phyloP scores from a whole-genome alignment of 176 grass and related monocot genomes.

The Rhynchospora tenuis region DNA sequence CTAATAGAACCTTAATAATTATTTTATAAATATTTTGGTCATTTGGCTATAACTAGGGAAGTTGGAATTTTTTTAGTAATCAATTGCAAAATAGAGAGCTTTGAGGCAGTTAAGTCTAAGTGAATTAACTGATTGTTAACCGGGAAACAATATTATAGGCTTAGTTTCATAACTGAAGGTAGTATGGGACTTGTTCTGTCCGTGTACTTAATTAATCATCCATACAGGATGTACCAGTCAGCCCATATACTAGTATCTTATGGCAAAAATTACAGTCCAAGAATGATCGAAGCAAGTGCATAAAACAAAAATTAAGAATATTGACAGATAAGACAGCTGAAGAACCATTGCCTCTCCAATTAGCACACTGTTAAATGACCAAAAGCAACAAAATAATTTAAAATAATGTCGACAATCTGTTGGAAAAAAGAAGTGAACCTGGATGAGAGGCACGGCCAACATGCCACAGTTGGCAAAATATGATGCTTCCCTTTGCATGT shows the following conservation, averaged over 20 bases:
- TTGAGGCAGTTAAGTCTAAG: neutral
- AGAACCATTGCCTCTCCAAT: neutral
- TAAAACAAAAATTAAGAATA: neutral
- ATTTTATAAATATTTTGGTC: neutral
- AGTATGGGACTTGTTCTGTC: neutral
- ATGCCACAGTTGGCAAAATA: constrained; percentile 98
- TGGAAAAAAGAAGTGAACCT: constrained; percentile 33
- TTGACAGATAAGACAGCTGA: neutral
- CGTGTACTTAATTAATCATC: neutral
- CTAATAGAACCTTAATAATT: neutral
- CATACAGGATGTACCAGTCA: neutral
- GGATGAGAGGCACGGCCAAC: constrained; percentile 88
- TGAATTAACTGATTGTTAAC: neutral
- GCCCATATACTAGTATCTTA: neutral
- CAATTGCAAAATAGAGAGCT: neutral
- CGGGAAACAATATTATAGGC: neutral
- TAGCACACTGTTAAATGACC: neutral
- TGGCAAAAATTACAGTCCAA: neutral
- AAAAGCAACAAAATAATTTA: neutral
- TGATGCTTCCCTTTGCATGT: constrained; percentile 81
- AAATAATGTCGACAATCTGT: neutral
- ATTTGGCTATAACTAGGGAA: neutral
- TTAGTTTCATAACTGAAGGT: neutral
- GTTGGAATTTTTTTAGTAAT: neutral
- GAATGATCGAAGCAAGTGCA: neutral